These are phyloP conservation scores for Fraxinus dipetala DNA, from an alignment of 305 asterid genomes.

Conservation along the genomic window DNA sequence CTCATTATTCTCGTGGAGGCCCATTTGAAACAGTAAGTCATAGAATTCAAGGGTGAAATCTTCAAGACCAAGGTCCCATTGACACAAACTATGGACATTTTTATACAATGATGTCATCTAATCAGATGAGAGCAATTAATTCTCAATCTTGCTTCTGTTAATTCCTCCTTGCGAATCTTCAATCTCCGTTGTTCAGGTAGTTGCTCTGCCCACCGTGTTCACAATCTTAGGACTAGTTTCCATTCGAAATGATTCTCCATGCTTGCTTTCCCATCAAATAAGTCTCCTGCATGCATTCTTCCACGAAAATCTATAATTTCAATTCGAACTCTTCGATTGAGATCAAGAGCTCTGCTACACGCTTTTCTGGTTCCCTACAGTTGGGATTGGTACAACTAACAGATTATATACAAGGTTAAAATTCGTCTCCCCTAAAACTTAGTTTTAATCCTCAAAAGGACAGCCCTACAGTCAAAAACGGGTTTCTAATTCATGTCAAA, in stretches of 20 bases:
- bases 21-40: not conserved
- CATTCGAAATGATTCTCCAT: not conserved
- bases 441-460: not conserved
- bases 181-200: not conserved
- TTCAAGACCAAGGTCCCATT: not conserved
- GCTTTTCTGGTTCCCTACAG: not conserved
- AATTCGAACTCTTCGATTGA: not conserved
- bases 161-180: not conserved
- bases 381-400: not conserved
- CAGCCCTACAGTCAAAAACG: not conserved
- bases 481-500: not conserved
- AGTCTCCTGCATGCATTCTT: not conserved
- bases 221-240: not conserved
- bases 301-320: not conserved
- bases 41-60: not conserved
- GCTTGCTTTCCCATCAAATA: not conserved
- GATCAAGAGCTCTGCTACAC: not conserved
- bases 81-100: not conserved
- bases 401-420: not conserved
- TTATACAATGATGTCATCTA: not conserved
- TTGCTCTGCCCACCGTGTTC: not conserved
- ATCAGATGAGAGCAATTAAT: not conserved
- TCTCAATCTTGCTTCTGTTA: not conserved
- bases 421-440: not conserved
- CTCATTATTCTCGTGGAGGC: not conserved